phyloP scores from a whole-genome alignment of 345 rosid genomes.

The Aquilaria malaccensis region DNA sequence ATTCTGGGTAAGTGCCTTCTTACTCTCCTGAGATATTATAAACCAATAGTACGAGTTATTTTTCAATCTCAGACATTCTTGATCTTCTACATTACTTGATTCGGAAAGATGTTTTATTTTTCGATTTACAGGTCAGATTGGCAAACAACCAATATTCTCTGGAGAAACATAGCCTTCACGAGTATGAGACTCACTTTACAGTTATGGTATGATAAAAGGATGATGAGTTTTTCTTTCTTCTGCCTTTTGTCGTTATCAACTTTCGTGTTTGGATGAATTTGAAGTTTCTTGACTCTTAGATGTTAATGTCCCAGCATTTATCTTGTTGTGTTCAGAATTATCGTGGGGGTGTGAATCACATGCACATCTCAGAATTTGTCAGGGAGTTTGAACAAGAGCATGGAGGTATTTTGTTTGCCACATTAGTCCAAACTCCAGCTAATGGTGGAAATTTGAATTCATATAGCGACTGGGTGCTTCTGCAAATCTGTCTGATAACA shows the following conservation, averaged over 20 bases:
- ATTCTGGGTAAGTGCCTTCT: conserved; percentile 63
- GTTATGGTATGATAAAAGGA: conserved; percentile 63
- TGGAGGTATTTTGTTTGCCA: conserved; percentile 36
- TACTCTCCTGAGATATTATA: neutral
- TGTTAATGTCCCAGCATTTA: neutral
- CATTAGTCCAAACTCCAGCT: neutral
- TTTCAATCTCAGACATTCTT: neutral
- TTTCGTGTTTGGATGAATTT: neutral
- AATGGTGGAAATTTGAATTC: too few species aligned
- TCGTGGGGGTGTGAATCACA: conserved; percentile 71
- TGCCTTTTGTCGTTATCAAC: neutral
- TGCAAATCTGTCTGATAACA: neutral
- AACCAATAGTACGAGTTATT: neutral
- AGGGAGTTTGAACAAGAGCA: conserved; percentile 80
- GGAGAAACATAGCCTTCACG: conserved; percentile 70
- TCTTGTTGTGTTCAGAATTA: conserved; percentile 58
- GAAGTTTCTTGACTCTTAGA: neutral
- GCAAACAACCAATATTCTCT: conserved; percentile 81
- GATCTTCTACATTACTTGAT: conserved; percentile 2
- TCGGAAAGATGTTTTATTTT: neutral
- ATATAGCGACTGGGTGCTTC: neutral
- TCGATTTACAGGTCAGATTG: conserved; percentile 64
- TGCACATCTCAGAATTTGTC: conserved; percentile 72
- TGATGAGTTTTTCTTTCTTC: conserved; percentile 6
- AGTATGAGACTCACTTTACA: conserved; percentile 95